phyloP scores from a whole-genome alignment of 768 basidiomycete species.

The Leucosporidium creatinivorum region DNA sequence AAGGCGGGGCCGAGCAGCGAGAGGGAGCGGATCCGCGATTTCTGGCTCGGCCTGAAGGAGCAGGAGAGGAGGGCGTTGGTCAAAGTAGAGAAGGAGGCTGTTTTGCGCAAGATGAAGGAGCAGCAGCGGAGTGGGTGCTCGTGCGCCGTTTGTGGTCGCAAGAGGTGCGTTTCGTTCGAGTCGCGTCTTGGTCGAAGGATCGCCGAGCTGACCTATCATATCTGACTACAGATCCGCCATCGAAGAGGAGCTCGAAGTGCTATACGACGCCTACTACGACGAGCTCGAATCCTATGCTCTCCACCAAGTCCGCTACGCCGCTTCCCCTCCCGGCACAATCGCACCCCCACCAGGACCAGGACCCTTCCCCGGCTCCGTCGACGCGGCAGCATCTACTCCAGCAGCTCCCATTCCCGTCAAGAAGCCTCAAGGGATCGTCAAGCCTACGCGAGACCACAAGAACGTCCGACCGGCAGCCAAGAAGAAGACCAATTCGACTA shows the following conservation, averaged over 20 bases:
- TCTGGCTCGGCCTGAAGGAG: conserved; percentile 91
- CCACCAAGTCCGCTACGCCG: conserved; percentile 91
- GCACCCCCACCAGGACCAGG: conserved; percentile 92
- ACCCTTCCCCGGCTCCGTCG: conserved; percentile 96
- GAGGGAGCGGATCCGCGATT: conserved; percentile 93
- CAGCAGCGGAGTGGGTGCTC: conserved; percentile 94
- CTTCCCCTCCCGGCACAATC: conserved; percentile 69
- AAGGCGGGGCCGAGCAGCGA: conserved; percentile 47
- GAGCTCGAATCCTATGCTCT: conserved; percentile 99
- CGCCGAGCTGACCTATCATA: conserved; percentile 9
- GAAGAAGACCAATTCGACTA: conserved; percentile 7
- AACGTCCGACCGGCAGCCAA: conserved; percentile 30
- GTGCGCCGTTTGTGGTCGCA: conserved; percentile 92
- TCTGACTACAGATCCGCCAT: conserved; percentile 69
- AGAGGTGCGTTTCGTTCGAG: conserved; percentile 60
- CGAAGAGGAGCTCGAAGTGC: conserved; percentile 98
- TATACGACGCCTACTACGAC: conserved; percentile 99
- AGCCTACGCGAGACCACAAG: conserved; percentile 32
- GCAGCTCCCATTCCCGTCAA: conserved; percentile 18
- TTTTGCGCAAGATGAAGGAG: conserved; percentile 98
- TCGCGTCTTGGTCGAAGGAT: background rate
- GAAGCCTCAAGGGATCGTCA: conserved; percentile 34
- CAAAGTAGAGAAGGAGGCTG: conserved; percentile 96
- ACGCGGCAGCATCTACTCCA: conserved; percentile 47
- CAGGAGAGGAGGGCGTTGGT: conserved; percentile 84